Evolutionary conservation across 1,139 yeast species (phyloP).

Genomic region (Citeromyces siamensis): DNA sequence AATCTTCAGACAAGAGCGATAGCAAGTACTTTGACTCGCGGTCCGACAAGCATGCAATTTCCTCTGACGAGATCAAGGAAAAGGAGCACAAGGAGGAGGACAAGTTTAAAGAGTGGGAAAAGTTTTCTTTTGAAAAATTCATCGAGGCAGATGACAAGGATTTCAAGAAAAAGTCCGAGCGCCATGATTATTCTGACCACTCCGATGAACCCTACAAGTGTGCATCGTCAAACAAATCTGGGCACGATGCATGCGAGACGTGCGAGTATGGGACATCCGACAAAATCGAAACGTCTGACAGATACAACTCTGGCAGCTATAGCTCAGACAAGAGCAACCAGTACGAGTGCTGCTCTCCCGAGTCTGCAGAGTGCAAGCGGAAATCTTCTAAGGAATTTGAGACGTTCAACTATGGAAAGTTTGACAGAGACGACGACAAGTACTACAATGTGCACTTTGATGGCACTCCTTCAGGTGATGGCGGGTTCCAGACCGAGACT

Average conservation of each 20-base stretch:
- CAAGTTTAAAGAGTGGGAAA: not conserved
- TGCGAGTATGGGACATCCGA: too few species aligned
- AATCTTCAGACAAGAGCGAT: too few species aligned
- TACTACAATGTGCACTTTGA: conserved; percentile 1
- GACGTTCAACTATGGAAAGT: conserved; percentile 1
- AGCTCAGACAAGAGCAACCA: too few species aligned
- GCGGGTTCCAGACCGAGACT: not conserved
- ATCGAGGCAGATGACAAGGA: conserved; percentile 1
- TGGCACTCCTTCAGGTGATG: not conserved
- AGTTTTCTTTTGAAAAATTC: conserved; percentile 1
- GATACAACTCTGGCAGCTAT: too few species aligned
- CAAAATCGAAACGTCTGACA: too few species aligned
- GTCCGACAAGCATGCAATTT: too few species aligned
- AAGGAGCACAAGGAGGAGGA: not conserved
- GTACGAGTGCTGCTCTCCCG: too few species aligned
- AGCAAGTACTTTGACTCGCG: too few species aligned
- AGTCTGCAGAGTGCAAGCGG: conserved; percentile 1
- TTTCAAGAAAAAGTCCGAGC: not conserved
- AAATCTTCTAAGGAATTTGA: conserved; percentile 1
- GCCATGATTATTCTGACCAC: too few species aligned
- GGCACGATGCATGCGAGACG: too few species aligned
- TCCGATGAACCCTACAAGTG: too few species aligned
- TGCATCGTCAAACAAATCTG: too few species aligned
- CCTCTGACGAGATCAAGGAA: not conserved
- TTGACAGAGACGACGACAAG: not conserved